A percentile compares a stretch with the other conserved stretches of the same genome.
Evolutionary conservation across 2,329 filamentous ascomycete species (phyloP).

Genomic region (Clonostachys byssicola): DNA sequence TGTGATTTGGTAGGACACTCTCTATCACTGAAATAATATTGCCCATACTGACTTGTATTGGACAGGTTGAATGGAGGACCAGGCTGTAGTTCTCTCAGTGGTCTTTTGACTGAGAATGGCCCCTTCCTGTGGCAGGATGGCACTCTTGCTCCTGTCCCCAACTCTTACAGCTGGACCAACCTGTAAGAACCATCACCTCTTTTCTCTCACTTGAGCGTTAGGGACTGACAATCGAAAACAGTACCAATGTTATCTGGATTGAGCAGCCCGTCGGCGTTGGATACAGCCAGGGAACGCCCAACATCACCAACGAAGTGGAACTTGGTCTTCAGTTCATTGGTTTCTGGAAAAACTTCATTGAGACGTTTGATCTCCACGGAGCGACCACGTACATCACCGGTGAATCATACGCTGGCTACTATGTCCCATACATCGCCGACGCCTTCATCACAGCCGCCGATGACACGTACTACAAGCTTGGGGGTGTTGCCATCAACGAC

Average conservation of each 20-base stretch:
- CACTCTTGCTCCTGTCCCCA: constrained; percentile 59
- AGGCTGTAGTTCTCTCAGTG: constrained; percentile 60
- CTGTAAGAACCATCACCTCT: constrained; percentile 22
- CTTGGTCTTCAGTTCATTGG: constrained; percentile 68
- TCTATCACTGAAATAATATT: too few species aligned
- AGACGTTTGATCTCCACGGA: constrained; percentile 63
- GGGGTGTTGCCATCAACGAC: constrained; percentile 70
- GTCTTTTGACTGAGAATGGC: constrained; percentile 72
- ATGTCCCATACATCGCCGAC: constrained; percentile 68
- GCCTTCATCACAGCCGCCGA: constrained; percentile 68
- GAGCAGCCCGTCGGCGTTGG: constrained; percentile 67
- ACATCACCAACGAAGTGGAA: constrained; percentile 62
- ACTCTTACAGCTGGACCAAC: constrained; percentile 71
- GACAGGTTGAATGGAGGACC: constrained; percentile 61
- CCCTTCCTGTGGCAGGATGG: constrained; percentile 70
- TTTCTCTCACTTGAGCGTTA: not conserved
- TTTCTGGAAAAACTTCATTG: constrained; percentile 75
- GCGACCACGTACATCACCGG: constrained; percentile 71
- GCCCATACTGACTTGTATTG: too few species aligned
- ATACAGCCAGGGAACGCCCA: constrained; percentile 62
- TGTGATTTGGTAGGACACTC: constrained; percentile 49
- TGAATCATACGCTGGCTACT: constrained; percentile 64
- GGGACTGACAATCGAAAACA: constrained; percentile 17
- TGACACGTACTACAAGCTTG: constrained; percentile 61
- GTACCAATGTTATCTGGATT: constrained; percentile 68